Evolutionary conservation across 192 early-diverging fungal genomes (phyloP), one percentile per base, ranked within the genome.

Genomic region (Podila epigama): DNA sequence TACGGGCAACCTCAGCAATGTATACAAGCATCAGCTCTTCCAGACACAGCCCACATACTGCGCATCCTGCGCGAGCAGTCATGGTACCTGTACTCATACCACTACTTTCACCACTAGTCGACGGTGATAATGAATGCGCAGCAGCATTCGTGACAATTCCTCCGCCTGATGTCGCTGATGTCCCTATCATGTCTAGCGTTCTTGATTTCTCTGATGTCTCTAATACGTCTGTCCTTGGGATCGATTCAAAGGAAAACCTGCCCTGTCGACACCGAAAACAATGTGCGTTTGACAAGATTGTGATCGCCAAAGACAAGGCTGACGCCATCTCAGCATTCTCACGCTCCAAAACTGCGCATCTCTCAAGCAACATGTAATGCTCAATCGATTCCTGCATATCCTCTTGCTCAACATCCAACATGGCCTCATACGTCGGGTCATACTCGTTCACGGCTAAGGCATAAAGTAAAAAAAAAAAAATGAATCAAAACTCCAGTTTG

Each of bases 261-360:
- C 53, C 66, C 7, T 61, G 59, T 11, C 39, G 66, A 44, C 73
- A 77, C 5, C 61, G 73, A 3, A 63, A 16, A 68, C 73, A 77
- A 12, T 65, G 22, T 41, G n/a, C 25, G 1, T 34, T 29, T 0
- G 66, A 58, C 2, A 77, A 44, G 1, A 77, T n/a, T 11, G 73
- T 59, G 40, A 52, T 37, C 1, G 73, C 40, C 7, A 77, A 10
- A 15, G 73, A 63, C 10, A 79, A 29, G 64, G 80, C 58, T 56
- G 68, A 20, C 61, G 79, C 58, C 57, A 77, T 60, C 69, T 83
- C 60, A 32, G 65, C 25, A 66, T 82, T n/a, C 37, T 80, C 42
- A 6, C 33, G 33, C 33, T 35, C 13, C 51, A 18, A 37, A 4
- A 52, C 6, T 15, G 37, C 5, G 10, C 34, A 60, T 50, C 35